Conservation (phyloP, 495 filamentous ascomycete genomes). For the Thermothielavioides terrestris region DNA sequence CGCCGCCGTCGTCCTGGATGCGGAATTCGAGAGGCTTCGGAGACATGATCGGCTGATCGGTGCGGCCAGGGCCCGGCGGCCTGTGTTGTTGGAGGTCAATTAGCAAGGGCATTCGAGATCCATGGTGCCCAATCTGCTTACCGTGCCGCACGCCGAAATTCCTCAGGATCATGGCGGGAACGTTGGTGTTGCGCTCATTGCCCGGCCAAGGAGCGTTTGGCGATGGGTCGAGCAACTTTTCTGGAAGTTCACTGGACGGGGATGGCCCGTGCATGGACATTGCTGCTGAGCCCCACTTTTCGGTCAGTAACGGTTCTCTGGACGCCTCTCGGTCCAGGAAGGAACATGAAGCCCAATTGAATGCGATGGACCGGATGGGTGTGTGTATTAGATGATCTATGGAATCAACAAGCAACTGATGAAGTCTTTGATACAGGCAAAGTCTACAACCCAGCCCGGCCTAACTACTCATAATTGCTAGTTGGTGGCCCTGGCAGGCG, state of each 20-base stretch:
- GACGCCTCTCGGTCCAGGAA: too few species aligned
- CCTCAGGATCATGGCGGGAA: constrained; percentile 43
- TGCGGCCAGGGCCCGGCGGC: constrained; percentile 38
- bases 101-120: neutral
- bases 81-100: constrained; percentile 24
- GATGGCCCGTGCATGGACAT: constrained; percentile 24
- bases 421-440: constrained; percentile 10
- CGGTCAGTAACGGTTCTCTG: too few species aligned
- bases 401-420: constrained; percentile 8
- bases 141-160: constrained; percentile 43
- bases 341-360: too few species aligned
- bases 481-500: too few species aligned
- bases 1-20: constrained; percentile 5
- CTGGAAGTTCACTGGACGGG: constrained; percentile 8
- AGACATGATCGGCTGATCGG: constrained; percentile 31
- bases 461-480: neutral
- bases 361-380: too few species aligned
- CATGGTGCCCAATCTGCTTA: constrained; percentile 11
- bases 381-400: constrained; percentile 11
- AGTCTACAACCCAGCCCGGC: constrained; percentile 12
- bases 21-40: constrained; percentile 23
- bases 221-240: constrained; percentile 23
- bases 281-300: too few species aligned
- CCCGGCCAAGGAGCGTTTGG: neutral
- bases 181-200: constrained; percentile 11